phyloP scores from a whole-genome alignment of 208 protist species.

The Borovskyia barvae region DNA sequence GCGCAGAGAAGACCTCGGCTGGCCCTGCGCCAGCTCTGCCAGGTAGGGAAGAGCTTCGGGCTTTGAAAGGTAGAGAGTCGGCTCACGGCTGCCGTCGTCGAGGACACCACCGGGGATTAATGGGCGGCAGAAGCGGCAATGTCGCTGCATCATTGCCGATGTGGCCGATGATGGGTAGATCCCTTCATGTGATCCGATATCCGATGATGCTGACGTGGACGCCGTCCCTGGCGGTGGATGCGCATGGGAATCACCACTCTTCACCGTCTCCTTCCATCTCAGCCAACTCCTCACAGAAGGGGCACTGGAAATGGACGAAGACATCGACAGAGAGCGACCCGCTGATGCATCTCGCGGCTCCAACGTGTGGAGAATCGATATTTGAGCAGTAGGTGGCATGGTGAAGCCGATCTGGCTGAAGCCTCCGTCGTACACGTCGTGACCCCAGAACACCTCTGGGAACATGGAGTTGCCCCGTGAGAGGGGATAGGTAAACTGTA shows the following conservation, averaged over 20 bases:
- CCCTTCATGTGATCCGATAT: not conserved
- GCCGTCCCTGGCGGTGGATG: not conserved
- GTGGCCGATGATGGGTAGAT: not conserved
- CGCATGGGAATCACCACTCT: not conserved
- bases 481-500: conserved; percentile 74
- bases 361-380: conserved; percentile 77
- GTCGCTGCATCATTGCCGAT: conserved; percentile 7
- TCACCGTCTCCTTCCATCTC: conserved; percentile 43
- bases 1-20: conserved; percentile 74
- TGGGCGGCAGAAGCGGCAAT: conserved; percentile 58
- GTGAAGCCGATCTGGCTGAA: conserved; percentile 83
- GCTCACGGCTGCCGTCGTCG: conserved; percentile 61
- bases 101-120: conserved; percentile 49
- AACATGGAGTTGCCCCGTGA: conserved; percentile 86
- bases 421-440: conserved; percentile 84
- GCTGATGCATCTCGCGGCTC: conserved; percentile 24
- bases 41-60: conserved; percentile 82
- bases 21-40: conserved; percentile 52
- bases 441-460: conserved; percentile 89
- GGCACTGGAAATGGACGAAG: conserved; percentile 5
- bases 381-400: conserved; percentile 84
- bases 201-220: not conserved
- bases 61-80: conserved; percentile 78
- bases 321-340: not conserved
- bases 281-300: conserved; percentile 49